A percentile compares a stretch with the other conserved stretches of the same genome.
Conservation (phyloP, 139 green algal genomes). For the Tetratostichococcus sp. region DNA sequence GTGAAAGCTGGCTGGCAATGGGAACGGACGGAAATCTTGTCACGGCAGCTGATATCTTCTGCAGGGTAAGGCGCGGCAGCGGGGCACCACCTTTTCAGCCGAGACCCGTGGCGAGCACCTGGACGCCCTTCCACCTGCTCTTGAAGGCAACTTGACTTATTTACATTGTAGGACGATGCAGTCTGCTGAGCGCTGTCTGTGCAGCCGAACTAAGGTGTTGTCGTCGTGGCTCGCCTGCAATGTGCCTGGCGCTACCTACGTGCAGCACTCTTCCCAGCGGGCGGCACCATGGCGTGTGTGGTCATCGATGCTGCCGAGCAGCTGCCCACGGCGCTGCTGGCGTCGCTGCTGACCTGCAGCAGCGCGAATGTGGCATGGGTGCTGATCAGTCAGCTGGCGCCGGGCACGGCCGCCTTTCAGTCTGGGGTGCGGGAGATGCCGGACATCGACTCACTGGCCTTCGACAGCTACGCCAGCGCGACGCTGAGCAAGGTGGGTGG, state of each 20-base stretch:
- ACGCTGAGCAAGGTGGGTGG: slow-evolving; percentile 27
- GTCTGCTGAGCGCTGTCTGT: no score
- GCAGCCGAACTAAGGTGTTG: no score
- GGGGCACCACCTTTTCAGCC: background rate
- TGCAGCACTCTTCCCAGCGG: background rate
- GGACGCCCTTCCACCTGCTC: background rate
- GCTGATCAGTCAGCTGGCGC: slow-evolving; percentile 24
- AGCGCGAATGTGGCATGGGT: slow-evolving; percentile 24
- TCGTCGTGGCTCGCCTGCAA: no score
- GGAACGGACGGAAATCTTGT: no score
- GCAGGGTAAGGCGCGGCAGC: background rate
- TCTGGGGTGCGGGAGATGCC: background rate
- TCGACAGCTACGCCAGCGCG: slow-evolving; percentile 19
- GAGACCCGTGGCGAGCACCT: background rate
- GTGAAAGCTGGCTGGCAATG: no score
- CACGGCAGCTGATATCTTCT: background rate
- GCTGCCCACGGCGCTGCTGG: background rate
- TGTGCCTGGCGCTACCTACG: background rate
- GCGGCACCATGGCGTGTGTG: background rate
- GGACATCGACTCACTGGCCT: slow-evolving; percentile 12
- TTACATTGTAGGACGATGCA: no score
- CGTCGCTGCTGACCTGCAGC: background rate
- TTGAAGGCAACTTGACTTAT: background rate
- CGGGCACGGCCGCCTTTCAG: slow-evolving; percentile 25
- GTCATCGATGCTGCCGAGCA: background rate